Base-by-base conservation (phyloP, 805 yeast genomes). In the Yarrowia yakushimensis region DNA sequence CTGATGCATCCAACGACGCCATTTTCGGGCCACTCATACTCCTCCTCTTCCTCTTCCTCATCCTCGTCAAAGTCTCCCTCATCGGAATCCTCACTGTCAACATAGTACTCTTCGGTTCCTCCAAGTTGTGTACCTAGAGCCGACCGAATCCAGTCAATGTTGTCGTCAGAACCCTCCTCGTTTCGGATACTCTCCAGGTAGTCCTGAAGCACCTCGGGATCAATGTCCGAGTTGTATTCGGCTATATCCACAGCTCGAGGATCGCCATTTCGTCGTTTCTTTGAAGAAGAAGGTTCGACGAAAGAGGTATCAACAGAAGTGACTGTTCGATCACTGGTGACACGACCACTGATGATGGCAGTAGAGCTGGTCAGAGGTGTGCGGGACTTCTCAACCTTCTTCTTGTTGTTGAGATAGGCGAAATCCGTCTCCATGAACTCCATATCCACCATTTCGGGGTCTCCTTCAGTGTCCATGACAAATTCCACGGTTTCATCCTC, bases 111-210 rank as follows among this genome's bases (percentile, higher is more conserved):
- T 7, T 39, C 61, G 2, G 34, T 41, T 10, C 59, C 59, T 52
- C 59, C 59, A 10, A 52, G 59, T 13, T 52, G 59, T 7, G 42
- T 36, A 2, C 59, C 59, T 2, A 52, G 25, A 25, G 59, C 59
- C 17, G 59, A 52, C 7, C 59, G 30, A n/a, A 55, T 55, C 61
- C 61, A 55, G 28, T 41, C 61, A 28, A 55, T 39, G 48, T 55
- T 55, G 9, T 39, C 46, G 12, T 39, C 46, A 3, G 46, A 39
- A 3, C 45, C 45, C 20, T 39, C 46, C 10, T 30, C 60, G 41
- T 23, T 11, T 36, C 18, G 10, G 17, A 18, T 23, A 5, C 34
- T 18, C 23, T 39, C 39, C 37, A 55, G 28, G 37, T 55, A 55
- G 37, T 55, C 61, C 7, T 15, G 7, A 12, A 55, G 20, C 12